Percentiles rank a stretch among this genome's conserved stretches.
phyloP scores from a whole-genome alignment of 2,329 filamentous ascomycete genomes.

The Phyllosticta citribraziliensis region DNA sequence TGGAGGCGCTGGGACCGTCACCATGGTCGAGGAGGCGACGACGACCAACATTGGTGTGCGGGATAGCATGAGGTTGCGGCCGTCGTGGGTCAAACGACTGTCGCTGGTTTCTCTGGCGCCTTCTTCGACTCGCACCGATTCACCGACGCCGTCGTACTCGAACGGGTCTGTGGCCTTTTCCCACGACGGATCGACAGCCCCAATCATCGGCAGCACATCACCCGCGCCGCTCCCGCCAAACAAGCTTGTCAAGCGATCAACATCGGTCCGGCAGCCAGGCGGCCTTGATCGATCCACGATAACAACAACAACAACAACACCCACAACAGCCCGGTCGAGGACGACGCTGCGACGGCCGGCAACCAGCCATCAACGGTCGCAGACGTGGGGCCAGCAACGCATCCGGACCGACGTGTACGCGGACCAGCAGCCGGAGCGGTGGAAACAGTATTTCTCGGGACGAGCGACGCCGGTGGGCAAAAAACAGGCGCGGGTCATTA shows the following conservation, averaged over 20 bases:
- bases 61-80: slow-evolving; percentile 28
- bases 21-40: slow-evolving; percentile 15
- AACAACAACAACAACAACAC: slow-evolving; percentile 42
- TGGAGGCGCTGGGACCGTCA: slow-evolving; percentile 1
- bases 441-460: slow-evolving; percentile 27
- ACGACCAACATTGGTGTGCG: slow-evolving; percentile 24
- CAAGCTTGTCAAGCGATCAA: slow-evolving; percentile 66
- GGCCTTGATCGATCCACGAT: slow-evolving; percentile 40
- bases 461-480: slow-evolving; percentile 15
- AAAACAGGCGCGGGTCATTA: slow-evolving; percentile 27
- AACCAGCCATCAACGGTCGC: slow-evolving; percentile 69
- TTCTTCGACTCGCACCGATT: slow-evolving; percentile 54
- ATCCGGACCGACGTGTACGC: slow-evolving; percentile 7
- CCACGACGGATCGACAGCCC: slow-evolving; percentile 47
- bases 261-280: slow-evolving; percentile 43
- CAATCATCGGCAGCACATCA: slow-evolving; percentile 44
- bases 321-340: slow-evolving; percentile 37
- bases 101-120: slow-evolving; percentile 57
- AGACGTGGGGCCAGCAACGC: slow-evolving; percentile 52
- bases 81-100: slow-evolving; percentile 64
- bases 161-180: slow-evolving; percentile 44
- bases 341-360: slow-evolving; percentile 58
- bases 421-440: slow-evolving; percentile 15
- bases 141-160: slow-evolving; percentile 55
- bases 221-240: slow-evolving; percentile 48